These are phyloP conservation scores for Exophiala xenobiotica DNA, from an alignment of 2,329 filamentous ascomycete species.

Conservation along the genomic window DNA sequence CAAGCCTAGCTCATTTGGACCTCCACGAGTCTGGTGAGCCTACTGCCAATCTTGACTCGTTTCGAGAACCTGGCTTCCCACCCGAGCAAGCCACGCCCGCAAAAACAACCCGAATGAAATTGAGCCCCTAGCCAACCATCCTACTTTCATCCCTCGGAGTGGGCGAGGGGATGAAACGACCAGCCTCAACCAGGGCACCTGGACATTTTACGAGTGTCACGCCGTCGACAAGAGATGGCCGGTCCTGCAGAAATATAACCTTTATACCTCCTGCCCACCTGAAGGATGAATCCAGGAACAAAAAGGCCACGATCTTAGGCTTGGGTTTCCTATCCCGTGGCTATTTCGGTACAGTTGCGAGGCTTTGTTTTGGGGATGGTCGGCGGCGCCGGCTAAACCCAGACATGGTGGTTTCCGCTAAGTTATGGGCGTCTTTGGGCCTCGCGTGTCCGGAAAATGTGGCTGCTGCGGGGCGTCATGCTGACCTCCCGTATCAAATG, in stretches of 20 bases:
- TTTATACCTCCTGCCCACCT: too few relatives aligned
- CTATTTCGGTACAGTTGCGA: constrained; percentile 8
- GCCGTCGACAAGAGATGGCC: too few relatives aligned
- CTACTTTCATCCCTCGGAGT: not conserved
- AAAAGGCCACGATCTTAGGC: constrained; percentile 1
- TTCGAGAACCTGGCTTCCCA: constrained; percentile 9
- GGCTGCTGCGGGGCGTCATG: not conserved
- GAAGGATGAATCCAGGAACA: not conserved
- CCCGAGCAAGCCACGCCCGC: constrained; percentile 13
- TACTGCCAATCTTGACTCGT: constrained; percentile 11
- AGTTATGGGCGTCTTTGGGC: not conserved
- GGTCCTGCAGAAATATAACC: too few relatives aligned
- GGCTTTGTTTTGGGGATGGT: not conserved
- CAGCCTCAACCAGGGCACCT: not conserved
- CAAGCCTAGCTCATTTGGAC: constrained; percentile 9
- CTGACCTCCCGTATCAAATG: constrained; percentile 1
- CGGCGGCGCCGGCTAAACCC: constrained; percentile 5
- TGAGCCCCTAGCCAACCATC: constrained; percentile 14
- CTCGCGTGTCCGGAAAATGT: constrained; percentile 1
- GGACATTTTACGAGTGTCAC: too few relatives aligned
- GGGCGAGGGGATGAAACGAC: not conserved
- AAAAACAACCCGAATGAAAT: constrained; percentile 1
- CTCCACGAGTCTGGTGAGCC: constrained; percentile 8
- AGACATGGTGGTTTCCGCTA: constrained; percentile 1
- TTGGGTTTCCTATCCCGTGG: constrained; percentile 9